These are phyloP conservation scores for Knoxia roxburghii DNA, from an alignment of 257 asterid species.

Conservation along the genomic window DNA sequence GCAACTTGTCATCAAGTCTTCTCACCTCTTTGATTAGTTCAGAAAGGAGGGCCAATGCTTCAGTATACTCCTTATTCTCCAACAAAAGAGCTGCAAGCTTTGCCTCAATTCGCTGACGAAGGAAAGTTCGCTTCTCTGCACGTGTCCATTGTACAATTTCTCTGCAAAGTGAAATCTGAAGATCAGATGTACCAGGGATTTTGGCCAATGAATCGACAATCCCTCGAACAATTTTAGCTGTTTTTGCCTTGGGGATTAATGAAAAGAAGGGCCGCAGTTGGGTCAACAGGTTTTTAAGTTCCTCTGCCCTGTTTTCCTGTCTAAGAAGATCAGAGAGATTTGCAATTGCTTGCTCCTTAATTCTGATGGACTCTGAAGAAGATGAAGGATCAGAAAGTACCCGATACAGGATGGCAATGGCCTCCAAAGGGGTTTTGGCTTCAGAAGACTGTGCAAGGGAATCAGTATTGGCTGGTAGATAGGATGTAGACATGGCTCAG, in stretches of 20 bases:
- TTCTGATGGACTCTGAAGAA: conserved; percentile 35
- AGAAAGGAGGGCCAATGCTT: conserved; percentile 35
- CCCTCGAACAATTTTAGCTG: conserved; percentile 36
- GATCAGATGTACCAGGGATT: conserved; percentile 36
- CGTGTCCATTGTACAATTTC: conserved; percentile 43
- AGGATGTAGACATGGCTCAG: conserved; percentile 27
- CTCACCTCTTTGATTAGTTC: conserved; percentile 39
- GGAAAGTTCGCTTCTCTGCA: too few relatives aligned
- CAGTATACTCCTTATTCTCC: conserved; percentile 38
- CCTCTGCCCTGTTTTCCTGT: conserved; percentile 31
- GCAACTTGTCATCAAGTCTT: too few relatives aligned
- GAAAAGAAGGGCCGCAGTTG: conserved; percentile 33
- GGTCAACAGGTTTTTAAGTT: conserved; percentile 25
- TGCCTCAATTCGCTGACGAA: too few relatives aligned
- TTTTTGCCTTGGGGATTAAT: conserved; percentile 41
- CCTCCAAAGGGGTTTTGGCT: conserved; percentile 30
- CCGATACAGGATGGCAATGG: conserved; percentile 29
- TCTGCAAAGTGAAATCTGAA: conserved; percentile 38
- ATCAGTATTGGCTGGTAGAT: conserved; percentile 32
- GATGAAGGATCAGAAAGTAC: conserved; percentile 35
- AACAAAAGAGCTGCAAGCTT: conserved; percentile 35
- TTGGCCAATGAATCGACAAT: conserved; percentile 35
- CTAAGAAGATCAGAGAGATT: conserved; percentile 38
- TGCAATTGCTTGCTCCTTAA: conserved; percentile 38
- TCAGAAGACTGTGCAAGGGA: conserved; percentile 35